Percentiles rank a stretch among this genome's conserved stretches.
These are phyloP conservation scores for Serendipita sp. DNA, from an alignment of 768 basidiomycete genomes.

Conservation along the genomic window DNA sequence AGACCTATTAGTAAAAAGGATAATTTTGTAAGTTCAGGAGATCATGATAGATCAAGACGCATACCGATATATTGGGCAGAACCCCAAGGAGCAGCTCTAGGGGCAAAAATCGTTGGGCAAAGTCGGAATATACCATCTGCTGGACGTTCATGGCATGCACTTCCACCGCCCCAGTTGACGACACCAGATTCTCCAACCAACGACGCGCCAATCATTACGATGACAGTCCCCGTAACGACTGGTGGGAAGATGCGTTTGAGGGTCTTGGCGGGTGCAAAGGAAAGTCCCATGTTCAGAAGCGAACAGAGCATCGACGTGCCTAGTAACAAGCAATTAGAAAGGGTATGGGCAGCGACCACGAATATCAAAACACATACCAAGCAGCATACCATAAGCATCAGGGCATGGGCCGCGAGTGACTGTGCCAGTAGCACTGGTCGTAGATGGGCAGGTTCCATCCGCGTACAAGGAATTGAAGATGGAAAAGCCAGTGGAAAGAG, in stretches of 20 bases:
- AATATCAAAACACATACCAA: slow-evolving; percentile 28
- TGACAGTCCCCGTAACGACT: slow-evolving; percentile 64
- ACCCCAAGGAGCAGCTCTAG: slow-evolving; percentile 62
- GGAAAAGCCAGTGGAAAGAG: slow-evolving; percentile 53
- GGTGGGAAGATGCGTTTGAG: slow-evolving; percentile 62
- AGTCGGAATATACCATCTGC: slow-evolving; percentile 47
- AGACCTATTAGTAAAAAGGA: slow-evolving; percentile 25
- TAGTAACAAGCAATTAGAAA: slow-evolving; percentile 14
- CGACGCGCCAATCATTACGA: slow-evolving; percentile 64
- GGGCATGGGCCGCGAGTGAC: slow-evolving; percentile 47
- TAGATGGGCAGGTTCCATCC: slow-evolving; percentile 59
- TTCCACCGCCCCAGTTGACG: slow-evolving; percentile 72
- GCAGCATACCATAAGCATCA: slow-evolving; percentile 62
- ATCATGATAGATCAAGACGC: not conserved
- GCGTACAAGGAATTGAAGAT: slow-evolving; percentile 64
- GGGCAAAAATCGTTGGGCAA: slow-evolving; percentile 57
- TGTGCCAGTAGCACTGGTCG: slow-evolving; percentile 38
- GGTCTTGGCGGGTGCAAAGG: slow-evolving; percentile 49
- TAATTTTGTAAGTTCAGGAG: not conserved
- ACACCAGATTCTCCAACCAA: slow-evolving; percentile 61
- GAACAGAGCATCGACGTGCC: slow-evolving; percentile 65
- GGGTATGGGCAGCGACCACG: not conserved
- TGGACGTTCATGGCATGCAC: slow-evolving; percentile 45
- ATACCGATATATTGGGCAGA: slow-evolving; percentile 57
- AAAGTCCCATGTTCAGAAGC: slow-evolving; percentile 63